Percentiles rank a stretch among this genome's conserved stretches.
These are phyloP conservation scores for Colletotrichum tamarilloi DNA, from an alignment of 2,329 filamentous ascomycete genomes.

Conservation along the genomic window DNA sequence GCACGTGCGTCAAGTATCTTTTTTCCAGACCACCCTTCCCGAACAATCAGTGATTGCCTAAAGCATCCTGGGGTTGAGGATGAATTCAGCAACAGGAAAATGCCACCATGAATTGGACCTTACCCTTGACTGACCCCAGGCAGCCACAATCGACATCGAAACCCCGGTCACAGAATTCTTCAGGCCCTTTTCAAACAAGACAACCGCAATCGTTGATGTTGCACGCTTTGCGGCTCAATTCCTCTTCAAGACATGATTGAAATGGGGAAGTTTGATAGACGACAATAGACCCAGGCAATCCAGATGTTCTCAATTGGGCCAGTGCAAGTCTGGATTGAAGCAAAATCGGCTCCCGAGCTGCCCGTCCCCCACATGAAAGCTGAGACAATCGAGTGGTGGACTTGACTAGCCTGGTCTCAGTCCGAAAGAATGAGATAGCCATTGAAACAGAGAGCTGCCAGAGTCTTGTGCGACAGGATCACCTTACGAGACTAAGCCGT, in stretches of 20 bases:
- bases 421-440: neutral
- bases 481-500: neutral
- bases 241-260: neutral
- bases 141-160: slow-evolving; percentile 15
- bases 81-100: slow-evolving; percentile 2
- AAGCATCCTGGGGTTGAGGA: slow-evolving; percentile 15
- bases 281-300: too few relatives aligned
- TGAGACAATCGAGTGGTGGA: neutral
- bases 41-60: slow-evolving; percentile 12
- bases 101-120: neutral
- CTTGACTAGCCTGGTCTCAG: neutral
- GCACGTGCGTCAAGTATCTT: neutral
- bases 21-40: neutral
- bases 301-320: neutral
- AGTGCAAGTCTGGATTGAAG: neutral
- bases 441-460: neutral
- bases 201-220: slow-evolving; percentile 1
- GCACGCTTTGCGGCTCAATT: too few relatives aligned
- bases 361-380: neutral
- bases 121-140: slow-evolving; percentile 6
- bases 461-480: neutral
- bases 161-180: neutral
- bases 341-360: neutral
- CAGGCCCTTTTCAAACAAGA: neutral
- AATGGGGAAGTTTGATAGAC: neutral